Base-by-base conservation (phyloP, 208 protist species). In the Endotrypanum monterogeii region DNA sequence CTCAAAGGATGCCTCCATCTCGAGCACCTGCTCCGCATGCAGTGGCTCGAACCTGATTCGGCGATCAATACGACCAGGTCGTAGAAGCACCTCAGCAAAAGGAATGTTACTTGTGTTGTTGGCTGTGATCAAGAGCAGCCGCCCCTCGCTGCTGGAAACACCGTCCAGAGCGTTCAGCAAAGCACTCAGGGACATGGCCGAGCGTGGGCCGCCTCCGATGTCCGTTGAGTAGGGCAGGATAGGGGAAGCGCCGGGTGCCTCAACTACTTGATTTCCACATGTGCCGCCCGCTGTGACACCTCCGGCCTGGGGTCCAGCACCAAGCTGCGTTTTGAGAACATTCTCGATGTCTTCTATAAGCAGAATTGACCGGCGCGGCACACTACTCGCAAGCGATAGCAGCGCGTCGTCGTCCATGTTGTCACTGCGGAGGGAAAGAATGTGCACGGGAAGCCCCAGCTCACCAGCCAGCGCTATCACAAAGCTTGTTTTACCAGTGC, bases 101-200 rank as follows among this genome's bases (percentile, higher is more conserved):
- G 94, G 88, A 1, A 99, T 88, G 30, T 85, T 71, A 58, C 96
- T 87, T 2, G 89, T 65, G 79, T 98, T 83, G 72, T 99, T 99
- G 0, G 94, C 96, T 0, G 98, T 99, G 79, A 99, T 93, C 75
- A 99, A 90, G 28, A 99, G 79, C 6, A 99, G 63, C 51, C 97
- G 80, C 9, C 97, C 98, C 60, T 99, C 97, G 54, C 88, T 93
- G 67, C 89, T 93, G 1, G 89, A 84, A 60, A 99, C 83, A 32
- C 98, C 98, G 77, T 99, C 98, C 37, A 99, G 79, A 2, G 97
- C 94, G 80, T 99, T 99, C 39, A 99, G 84, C 44, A 99, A 76
- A 1, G 91, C 98, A 65, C 90, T 97, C 67, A 99, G 84, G 1
- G 97, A 98, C 3, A 99, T 78, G n/a, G 82, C 67, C 50, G 69